These are phyloP conservation scores for Blastobotrys elegans DNA, from an alignment of 1,139 yeast species.

Conservation along the genomic window DNA sequence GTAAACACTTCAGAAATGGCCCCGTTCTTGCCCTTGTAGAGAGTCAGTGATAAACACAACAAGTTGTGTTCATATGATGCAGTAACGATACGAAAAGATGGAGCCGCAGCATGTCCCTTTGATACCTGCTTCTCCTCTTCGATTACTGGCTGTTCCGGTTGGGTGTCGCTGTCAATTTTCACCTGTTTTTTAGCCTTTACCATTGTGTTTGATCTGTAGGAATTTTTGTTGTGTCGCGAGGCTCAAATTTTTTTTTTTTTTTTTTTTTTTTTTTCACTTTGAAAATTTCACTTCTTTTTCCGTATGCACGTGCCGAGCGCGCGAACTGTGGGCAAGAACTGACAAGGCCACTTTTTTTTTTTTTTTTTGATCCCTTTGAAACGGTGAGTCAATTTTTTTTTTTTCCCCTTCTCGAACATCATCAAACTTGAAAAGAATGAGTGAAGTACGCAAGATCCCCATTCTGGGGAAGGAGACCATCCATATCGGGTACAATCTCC, in stretches of 20 bases:
- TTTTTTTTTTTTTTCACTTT: neutral
- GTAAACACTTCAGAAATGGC: conserved; percentile 65
- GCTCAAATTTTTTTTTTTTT: conserved; percentile 1
- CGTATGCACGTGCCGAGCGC: too few relatives aligned
- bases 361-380: neutral
- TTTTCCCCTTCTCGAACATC: neutral
- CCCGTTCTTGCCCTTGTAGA: conserved; percentile 34
- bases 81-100: conserved; percentile 68
- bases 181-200: neutral
- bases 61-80: conserved; percentile 96
- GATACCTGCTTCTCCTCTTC: neutral
- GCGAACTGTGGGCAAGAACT: too few relatives aligned
- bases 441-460: conserved; percentile 24
- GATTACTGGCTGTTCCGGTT: neutral
- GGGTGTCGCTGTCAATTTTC: neutral
- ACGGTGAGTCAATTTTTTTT: conserved; percentile 4
- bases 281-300: neutral
- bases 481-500: conserved; percentile 85
- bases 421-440: neutral
- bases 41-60: conserved; percentile 69
- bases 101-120: neutral
- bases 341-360: neutral
- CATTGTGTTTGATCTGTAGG: too few relatives aligned
- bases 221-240: neutral
- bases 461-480: conserved; percentile 74